A percentile compares a stretch with the other conserved stretches of the same genome.
phyloP scores from a whole-genome alignment of 768 basidiomycete genomes.

The Goffeauzyma gilvescens region DNA sequence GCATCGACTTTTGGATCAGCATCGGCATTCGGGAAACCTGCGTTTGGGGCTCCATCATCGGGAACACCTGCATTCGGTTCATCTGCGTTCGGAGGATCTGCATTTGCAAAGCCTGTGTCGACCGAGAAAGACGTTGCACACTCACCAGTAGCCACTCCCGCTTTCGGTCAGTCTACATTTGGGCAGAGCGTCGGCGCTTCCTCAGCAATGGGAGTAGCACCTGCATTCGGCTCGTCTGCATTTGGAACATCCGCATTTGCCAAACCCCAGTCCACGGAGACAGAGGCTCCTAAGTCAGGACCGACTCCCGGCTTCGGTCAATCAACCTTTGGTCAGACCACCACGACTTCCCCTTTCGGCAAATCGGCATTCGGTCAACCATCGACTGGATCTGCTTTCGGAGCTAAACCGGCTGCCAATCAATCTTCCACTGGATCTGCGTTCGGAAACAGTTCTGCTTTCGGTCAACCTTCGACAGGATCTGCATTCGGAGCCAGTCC shows the following conservation, averaged over 20 bases:
- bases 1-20: neutral
- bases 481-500: too few relatives aligned
- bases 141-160: conserved; percentile 10
- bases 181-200: too few relatives aligned
- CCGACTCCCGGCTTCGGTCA: conserved; percentile 10
- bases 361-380: conserved; percentile 5
- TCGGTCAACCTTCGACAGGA: too few relatives aligned
- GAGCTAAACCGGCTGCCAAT: neutral
- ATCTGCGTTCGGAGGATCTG: conserved; percentile 5
- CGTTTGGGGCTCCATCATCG: too few relatives aligned
- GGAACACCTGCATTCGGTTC: conserved; percentile 1
- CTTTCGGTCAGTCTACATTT: conserved; percentile 28
- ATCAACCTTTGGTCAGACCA: conserved; percentile 11
- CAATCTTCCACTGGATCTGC: conserved; percentile 4
- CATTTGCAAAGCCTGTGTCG: conserved; percentile 21
- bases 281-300: too few relatives aligned
- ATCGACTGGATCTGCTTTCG: conserved; percentile 6
- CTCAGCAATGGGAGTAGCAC: too few relatives aligned
- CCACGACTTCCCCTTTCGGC: conserved; percentile 1
- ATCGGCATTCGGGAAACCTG: conserved; percentile 9
- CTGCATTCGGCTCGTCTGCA: conserved; percentile 25
- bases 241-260: conserved; percentile 35
- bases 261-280: conserved; percentile 13
- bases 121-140: too few relatives aligned
- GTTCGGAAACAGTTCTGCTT: conserved; percentile 15